Percentiles rank a stretch among this genome's conserved stretches.
These are phyloP conservation scores for Phoenix dactylifera DNA, from an alignment of 176 grass and related monocot genomes.

Conservation along the genomic window DNA sequence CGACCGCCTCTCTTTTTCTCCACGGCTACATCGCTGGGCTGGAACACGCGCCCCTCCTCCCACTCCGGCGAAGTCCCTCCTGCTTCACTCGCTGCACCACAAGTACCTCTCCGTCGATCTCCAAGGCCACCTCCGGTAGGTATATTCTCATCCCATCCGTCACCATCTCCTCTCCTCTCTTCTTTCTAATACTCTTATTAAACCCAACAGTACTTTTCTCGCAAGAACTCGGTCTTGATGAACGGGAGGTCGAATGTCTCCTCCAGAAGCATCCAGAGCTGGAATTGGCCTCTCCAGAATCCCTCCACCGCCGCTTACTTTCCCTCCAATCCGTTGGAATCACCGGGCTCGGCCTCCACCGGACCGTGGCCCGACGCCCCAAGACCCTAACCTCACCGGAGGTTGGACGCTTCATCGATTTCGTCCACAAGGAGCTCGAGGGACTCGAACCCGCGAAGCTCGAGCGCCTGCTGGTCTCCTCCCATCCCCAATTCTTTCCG, in stretches of 20 bases:
- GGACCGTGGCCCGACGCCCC: conserved; percentile 4
- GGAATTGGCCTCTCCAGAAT: neutral
- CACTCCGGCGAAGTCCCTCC: too few relatives aligned
- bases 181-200: neutral
- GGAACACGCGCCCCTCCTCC: too few relatives aligned
- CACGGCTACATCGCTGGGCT: too few relatives aligned
- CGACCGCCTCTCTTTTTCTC: too few relatives aligned
- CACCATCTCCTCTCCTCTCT: neutral
- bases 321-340: conserved; percentile 5
- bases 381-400: conserved; percentile 8
- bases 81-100: too few relatives aligned
- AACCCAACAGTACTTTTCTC: neutral
- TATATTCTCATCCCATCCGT: too few relatives aligned
- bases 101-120: too few relatives aligned
- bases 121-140: too few relatives aligned
- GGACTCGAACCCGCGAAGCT: conserved; percentile 8
- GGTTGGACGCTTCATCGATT: conserved; percentile 10
- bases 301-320: conserved; percentile 1
- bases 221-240: conserved; percentile 13
- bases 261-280: conserved; percentile 6
- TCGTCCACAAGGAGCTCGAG: neutral
- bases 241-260: conserved; percentile 4
- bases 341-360: neutral
- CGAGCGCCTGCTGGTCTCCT: conserved; percentile 4
- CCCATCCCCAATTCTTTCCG: neutral